Base-by-base conservation (phyloP, 139 green algal genomes). In the Auxenochlorella pyrenoidosa region DNA sequence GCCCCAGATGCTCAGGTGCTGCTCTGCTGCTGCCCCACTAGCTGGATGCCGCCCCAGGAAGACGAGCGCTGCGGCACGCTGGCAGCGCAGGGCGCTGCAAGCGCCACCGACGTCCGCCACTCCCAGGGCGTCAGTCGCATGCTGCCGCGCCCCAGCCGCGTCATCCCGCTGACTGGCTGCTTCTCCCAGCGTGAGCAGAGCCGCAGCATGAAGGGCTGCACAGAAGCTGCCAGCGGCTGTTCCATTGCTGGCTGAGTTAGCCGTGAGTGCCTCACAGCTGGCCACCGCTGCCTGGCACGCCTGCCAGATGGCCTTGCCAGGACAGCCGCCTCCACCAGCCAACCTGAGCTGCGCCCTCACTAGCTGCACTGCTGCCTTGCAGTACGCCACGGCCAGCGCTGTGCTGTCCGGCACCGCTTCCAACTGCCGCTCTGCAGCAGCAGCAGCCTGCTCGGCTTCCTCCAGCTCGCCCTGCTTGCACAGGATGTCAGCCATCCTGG, bases 401-500 rank as follows among this genome's bases (percentile, higher is more conserved):
- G 36, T 36, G 40, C 34, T 36, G 66, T 22, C 13, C 34, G 71
- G 5, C 21, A 65, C 5, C 3, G 58, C 6, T 5, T 68, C 83
- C 83, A 83, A 59, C 32, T 83, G 73, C 66, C 66, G 65, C 82
- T 65, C 43, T n/a, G 43, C 82, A 26, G 60, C 76, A 13, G 3
- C 30, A 38, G 44, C 82, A 28, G 59, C 73, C 60, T 83, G 73
- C 73, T 66, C 36, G 13, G 84, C 84, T 10, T 30, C 54, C 41
- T 70, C 24, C 43, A 66, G 10, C 34, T 88, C 28, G 41, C 84
- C 84, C 21, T 88, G 84, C 58, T 76, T 83, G 84, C 43, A 54
- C 26, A 60, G 38, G 1, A 92, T 58, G 36, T 86, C 79, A 12
- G 89, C 89, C 38, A 88, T 5, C 58, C 65, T 44, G 15, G 84